phyloP scores from a whole-genome alignment of 768 basidiomycete species.

The Amanita subjunquillea region DNA sequence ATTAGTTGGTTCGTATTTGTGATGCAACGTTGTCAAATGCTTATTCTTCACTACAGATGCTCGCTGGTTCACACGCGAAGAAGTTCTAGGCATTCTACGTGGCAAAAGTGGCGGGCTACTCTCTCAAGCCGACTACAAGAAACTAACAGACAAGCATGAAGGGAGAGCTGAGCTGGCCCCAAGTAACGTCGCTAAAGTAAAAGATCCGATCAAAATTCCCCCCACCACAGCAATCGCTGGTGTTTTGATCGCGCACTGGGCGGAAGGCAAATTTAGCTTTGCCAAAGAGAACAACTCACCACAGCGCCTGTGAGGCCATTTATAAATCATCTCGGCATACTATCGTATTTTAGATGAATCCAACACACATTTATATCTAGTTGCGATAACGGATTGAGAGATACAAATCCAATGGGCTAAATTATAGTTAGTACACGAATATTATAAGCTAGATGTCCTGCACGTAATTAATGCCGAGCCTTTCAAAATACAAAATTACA shows the following conservation, averaged over 20 bases:
- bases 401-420: background rate
- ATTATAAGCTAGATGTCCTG: background rate
- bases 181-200: constrained; percentile 13
- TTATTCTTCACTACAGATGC: constrained; percentile 46
- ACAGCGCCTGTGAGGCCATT: constrained; percentile 10
- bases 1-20: constrained; percentile 57
- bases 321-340: constrained; percentile 5
- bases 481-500: background rate
- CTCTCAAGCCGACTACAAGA: constrained; percentile 38
- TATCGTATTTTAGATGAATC: background rate
- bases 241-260: constrained; percentile 80
- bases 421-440: no score
- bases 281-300: constrained; percentile 8
- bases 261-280: constrained; percentile 41
- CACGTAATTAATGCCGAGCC: background rate
- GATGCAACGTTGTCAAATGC: background rate
- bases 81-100: constrained; percentile 56
- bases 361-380: background rate
- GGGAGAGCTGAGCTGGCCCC: constrained; percentile 10
- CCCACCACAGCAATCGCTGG: constrained; percentile 74
- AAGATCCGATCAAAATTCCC: constrained; percentile 63
- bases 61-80: constrained; percentile 74
- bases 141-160: constrained; percentile 30
- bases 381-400: background rate
- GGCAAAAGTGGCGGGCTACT: constrained; percentile 42